Evolutionary conservation across 176 grass and related monocot genomes (phyloP).

Genomic region (Bothriochloa decipiens): DNA sequence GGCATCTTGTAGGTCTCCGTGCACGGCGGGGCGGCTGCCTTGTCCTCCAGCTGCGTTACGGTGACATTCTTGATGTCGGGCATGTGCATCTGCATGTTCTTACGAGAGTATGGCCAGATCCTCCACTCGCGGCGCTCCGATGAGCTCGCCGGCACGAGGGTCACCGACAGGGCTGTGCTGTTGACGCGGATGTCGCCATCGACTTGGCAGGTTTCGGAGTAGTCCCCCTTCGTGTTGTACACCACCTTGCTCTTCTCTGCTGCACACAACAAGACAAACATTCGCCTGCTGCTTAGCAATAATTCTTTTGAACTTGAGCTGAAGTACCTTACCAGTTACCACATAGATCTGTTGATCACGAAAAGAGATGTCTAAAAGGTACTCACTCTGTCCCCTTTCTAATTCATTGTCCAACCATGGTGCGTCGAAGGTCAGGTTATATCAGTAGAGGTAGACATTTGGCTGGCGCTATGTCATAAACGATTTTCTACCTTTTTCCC

Average conservation of each 20-base stretch:
- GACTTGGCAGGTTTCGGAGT: constrained; percentile 68
- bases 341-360: too few species aligned
- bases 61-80: constrained; percentile 42
- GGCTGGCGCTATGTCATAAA: too few species aligned
- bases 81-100: neutral
- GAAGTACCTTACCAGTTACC: too few species aligned
- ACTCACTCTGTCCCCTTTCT: too few species aligned
- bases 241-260: constrained; percentile 43
- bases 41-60: constrained; percentile 45
- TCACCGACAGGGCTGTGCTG: constrained; percentile 42
- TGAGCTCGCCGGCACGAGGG: constrained; percentile 25
- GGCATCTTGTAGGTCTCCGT: constrained; percentile 44
- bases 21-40: constrained; percentile 26
- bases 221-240: constrained; percentile 36
- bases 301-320: too few species aligned
- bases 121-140: constrained; percentile 48
- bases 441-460: too few species aligned
- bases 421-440: too few species aligned
- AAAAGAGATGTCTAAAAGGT: too few species aligned
- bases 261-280: neutral
- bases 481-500: too few species aligned
- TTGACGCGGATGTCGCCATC: constrained; percentile 70
- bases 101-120: constrained; percentile 59
- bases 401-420: too few species aligned
- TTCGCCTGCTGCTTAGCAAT: too few species aligned